Conservation (phyloP, 345 rosid genomes). For the Brassica incana region DNA sequence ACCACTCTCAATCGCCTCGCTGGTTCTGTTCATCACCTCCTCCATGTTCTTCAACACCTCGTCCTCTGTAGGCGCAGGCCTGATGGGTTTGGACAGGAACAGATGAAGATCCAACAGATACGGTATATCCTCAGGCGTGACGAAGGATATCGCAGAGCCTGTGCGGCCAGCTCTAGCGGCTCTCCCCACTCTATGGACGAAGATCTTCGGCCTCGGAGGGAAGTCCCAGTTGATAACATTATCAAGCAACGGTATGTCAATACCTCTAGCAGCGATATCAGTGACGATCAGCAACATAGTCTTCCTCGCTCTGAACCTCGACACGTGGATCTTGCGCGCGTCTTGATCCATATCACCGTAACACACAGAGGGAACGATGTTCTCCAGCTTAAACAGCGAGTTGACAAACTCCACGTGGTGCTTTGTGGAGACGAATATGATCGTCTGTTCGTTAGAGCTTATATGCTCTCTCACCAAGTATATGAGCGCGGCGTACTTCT, state of each 20-base stretch:
- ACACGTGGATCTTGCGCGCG: conserved; percentile 86
- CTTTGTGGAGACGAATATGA: conserved; percentile 93
- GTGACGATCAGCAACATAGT: conserved; percentile 91
- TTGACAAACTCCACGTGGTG: conserved; percentile 97
- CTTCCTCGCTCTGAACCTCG: conserved; percentile 83
- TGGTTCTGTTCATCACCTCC: conserved; percentile 68
- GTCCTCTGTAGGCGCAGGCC: conserved; percentile 89
- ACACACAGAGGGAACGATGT: conserved; percentile 83
- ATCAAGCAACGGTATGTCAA: conserved; percentile 94
- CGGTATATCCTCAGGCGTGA: conserved; percentile 90
- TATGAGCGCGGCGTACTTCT: conserved; percentile 78
- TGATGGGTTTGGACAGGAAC: conserved; percentile 82
- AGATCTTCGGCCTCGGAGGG: conserved; percentile 91
- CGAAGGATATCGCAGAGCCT: conserved; percentile 87
- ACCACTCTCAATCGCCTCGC: conserved; percentile 71
- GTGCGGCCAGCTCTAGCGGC: conserved; percentile 95
- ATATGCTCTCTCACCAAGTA: conserved; percentile 86
- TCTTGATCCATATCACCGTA: conserved; percentile 99
- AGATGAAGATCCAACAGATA: conserved; percentile 91
- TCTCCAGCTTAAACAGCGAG: conserved; percentile 70
- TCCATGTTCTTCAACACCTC: conserved; percentile 85
- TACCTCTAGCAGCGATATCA: conserved; percentile 97
- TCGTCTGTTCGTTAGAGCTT: conserved; percentile 67
- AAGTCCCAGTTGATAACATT: conserved; percentile 98
- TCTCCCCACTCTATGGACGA: conserved; percentile 95